Percentiles rank a stretch among this genome's conserved stretches.
phyloP scores from a whole-genome alignment of 2,329 filamentous ascomycete species.

The Aureobasidium pullulans region DNA sequence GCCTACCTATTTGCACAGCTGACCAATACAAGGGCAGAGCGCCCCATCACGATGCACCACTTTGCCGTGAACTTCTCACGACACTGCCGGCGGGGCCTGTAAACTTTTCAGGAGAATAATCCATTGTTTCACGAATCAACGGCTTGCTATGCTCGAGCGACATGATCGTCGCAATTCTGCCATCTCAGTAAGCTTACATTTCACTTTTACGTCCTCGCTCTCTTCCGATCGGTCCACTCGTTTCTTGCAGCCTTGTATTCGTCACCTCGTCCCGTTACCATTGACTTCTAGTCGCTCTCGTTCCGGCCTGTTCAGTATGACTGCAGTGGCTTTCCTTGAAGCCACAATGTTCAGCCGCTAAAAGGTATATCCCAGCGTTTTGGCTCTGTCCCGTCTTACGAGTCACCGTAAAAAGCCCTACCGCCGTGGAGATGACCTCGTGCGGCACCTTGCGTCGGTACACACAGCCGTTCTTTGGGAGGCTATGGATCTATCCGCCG shows the following conservation, averaged over 20 bases:
- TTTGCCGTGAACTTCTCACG: neutral
- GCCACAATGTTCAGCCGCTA: neutral
- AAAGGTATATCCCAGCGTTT: neutral
- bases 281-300: neutral
- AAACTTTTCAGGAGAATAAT: constrained; percentile 7
- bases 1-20: constrained; percentile 5
- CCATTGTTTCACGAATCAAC: constrained; percentile 13
- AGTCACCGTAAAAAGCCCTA: constrained; percentile 2
- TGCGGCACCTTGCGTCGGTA: constrained; percentile 13
- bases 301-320: neutral
- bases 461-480: constrained; percentile 7
- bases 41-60: neutral
- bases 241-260: constrained; percentile 1
- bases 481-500: constrained; percentile 13
- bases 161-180: constrained; percentile 6
- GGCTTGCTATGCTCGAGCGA: constrained; percentile 1
- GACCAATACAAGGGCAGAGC: constrained; percentile 1
- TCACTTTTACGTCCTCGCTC: neutral
- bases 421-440: constrained; percentile 11
- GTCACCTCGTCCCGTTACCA: neutral
- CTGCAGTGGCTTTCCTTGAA: constrained; percentile 4
- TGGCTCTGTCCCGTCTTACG: constrained; percentile 8
- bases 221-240: neutral
- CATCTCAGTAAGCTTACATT: constrained; percentile 5
- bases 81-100: neutral